Evolutionary conservation across 140 eudicot species (phyloP).

Genomic region (Bidens hawaiensis): DNA sequence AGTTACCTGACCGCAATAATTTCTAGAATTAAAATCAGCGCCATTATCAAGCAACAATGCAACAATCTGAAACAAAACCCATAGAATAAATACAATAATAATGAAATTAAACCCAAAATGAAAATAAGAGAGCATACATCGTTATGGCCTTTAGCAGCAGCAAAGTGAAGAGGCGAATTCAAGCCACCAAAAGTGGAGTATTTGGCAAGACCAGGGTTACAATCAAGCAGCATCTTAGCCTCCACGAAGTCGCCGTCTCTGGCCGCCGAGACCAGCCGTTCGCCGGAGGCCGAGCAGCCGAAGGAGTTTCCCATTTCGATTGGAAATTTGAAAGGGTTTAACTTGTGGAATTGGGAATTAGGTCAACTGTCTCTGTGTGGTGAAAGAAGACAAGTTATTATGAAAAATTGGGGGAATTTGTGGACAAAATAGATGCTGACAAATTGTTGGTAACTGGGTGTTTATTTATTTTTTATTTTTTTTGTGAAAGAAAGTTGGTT

Average conservation of each 20-base stretch:
- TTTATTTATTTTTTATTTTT: too few species aligned
- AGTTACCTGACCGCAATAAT: slow-evolving; percentile 98
- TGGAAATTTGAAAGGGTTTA: too few species aligned
- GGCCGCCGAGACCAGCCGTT: slow-evolving; percentile 93
- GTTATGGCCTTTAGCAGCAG: slow-evolving; percentile 95
- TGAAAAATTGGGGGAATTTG: too few species aligned
- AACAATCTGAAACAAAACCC: slow-evolving; percentile 55
- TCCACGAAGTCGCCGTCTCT: slow-evolving; percentile 95
- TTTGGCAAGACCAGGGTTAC: slow-evolving; percentile 87
- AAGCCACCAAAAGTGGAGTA: slow-evolving; percentile 98
- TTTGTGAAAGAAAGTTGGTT: too few species aligned
- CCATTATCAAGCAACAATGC: slow-evolving; percentile 94
- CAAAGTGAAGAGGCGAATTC: slow-evolving; percentile 97
- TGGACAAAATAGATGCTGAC: too few species aligned
- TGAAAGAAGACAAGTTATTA: too few species aligned
- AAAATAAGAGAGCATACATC: slow-evolving; percentile 44
- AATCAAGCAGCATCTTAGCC: slow-evolving; percentile 92
- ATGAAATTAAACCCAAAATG: neutral
- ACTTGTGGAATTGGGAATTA: too few species aligned
- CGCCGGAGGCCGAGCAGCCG: slow-evolving; percentile 99
- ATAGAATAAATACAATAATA: neutral
- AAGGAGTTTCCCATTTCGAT: slow-evolving; percentile 97
- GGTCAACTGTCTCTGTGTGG: too few species aligned
- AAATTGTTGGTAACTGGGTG: too few species aligned
- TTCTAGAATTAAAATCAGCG: slow-evolving; percentile 96